phyloP scores from a whole-genome alignment of 2,329 filamentous ascomycete genomes.

The Amylocarpus encephaloides region DNA sequence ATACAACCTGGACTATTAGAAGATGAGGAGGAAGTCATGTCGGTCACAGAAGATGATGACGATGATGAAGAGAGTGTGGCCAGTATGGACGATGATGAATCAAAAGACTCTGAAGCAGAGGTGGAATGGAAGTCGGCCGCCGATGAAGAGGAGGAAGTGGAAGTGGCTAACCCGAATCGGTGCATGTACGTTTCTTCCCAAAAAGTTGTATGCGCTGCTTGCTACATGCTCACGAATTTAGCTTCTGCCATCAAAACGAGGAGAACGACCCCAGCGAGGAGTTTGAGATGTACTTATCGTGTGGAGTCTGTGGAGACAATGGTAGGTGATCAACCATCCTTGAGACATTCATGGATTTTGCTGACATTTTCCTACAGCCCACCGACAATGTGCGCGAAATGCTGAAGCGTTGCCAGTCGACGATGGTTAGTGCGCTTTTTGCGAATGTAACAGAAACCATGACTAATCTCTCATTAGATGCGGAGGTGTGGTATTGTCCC shows the following conservation, averaged over 20 bases:
- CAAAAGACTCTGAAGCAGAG: conserved; percentile 38
- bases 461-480: conserved; percentile 37
- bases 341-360: conserved; percentile 10
- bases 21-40: conserved; percentile 34
- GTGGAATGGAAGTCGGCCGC: conserved; percentile 39
- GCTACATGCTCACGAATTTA: conserved; percentile 36
- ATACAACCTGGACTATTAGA: conserved; percentile 28
- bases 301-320: conserved; percentile 72
- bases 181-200: conserved; percentile 52
- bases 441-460: neutral
- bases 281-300: conserved; percentile 72
- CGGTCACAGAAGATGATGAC: conserved; percentile 17
- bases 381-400: conserved; percentile 81
- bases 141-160: conserved; percentile 53
- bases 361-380: conserved; percentile 57
- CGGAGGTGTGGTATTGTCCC: conserved; percentile 55
- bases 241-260: conserved; percentile 78
- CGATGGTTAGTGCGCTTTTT: conserved; percentile 48
- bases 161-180: conserved; percentile 45
- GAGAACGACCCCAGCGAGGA: conserved; percentile 77
- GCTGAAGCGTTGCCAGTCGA: conserved; percentile 55
- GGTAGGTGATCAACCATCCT: conserved; percentile 49
- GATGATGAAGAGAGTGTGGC: conserved; percentile 28
- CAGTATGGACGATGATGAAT: conserved; percentile 38
- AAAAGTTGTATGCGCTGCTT: conserved; percentile 12